A percentile compares a stretch with the other conserved stretches of the same genome.
These are phyloP conservation scores for Solanum microdontum DNA, from an alignment of 257 asterid species.

Conservation along the genomic window DNA sequence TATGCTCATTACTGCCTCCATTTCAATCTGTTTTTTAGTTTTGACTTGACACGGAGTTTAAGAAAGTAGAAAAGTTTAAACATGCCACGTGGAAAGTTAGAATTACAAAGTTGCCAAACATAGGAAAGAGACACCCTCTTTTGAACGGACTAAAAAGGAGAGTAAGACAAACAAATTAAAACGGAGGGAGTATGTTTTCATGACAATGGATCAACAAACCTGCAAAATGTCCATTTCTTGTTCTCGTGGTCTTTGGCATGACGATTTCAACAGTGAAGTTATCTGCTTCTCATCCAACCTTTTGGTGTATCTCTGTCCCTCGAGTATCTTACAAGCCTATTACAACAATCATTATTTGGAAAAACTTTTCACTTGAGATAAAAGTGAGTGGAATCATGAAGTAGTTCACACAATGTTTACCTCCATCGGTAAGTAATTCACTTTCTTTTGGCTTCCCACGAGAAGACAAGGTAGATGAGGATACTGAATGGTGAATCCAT, in stretches of 20 bases:
- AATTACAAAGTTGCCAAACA: not conserved
- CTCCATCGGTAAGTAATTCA: slow-evolving; percentile 98
- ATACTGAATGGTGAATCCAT: slow-evolving; percentile 79
- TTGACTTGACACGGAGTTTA: not conserved
- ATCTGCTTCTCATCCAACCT: slow-evolving; percentile 91
- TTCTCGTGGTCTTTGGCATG: slow-evolving; percentile 94
- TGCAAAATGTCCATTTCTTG: slow-evolving; percentile 85
- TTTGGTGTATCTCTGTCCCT: slow-evolving; percentile 92
- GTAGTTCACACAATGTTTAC: slow-evolving; percentile 7
- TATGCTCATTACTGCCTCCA: not conserved
- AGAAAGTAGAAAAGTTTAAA: not conserved
- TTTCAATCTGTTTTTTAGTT: not conserved
- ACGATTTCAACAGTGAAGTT: slow-evolving; percentile 75
- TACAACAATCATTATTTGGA: not conserved
- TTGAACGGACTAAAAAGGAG: not conserved
- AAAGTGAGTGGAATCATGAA: not conserved
- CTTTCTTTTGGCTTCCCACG: slow-evolving; percentile 98
- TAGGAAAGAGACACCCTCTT: not conserved
- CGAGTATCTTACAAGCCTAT: slow-evolving; percentile 95
- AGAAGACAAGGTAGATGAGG: slow-evolving; percentile 97
- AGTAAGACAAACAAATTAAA: not conserved
- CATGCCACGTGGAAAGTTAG: not conserved
- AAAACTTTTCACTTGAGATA: not conserved
- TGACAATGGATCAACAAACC: slow-evolving; percentile 24
- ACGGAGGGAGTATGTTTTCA: not conserved